Base-by-base conservation (phyloP, 345 rosid genomes). In the Aquilaria sinensis region DNA sequence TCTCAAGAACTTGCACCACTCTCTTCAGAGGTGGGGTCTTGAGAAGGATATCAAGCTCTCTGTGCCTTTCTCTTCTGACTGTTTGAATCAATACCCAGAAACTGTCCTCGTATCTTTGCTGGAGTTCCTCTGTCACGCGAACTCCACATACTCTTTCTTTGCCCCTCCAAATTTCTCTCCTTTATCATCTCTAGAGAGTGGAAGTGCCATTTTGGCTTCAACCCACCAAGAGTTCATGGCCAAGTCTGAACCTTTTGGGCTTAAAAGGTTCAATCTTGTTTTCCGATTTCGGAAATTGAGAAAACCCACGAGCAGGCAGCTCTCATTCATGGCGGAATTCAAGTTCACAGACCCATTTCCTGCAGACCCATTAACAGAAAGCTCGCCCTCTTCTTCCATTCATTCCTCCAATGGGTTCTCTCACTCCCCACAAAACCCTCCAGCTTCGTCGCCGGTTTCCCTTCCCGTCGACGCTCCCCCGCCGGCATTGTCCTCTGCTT, bases 21-120 rank as follows among this genome's bases (percentile, higher is more conserved):
- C 96, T 56, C 85, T 89, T 2, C 74, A 47, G 3, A 77, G 91
- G 71, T 89, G 96, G 96, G 91, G 91, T 72, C 77, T 89, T 34
- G 80, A 87, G 67, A 77, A 58, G 53, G 81, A 80, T 15, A 81
- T 87, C 80, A 83, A 83, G 65, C 79, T 83, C 58, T 85, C 96
- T 13, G 67, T 70, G 63, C 80, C 75, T 60, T 76, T 89, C 73
- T 61, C 82, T 57, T 71, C 78, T 37, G 30, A 45, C 13, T 85
- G 88, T 71, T 72, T 81, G 23, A 13, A 48, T 37, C 43, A 37
- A 37, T 5, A 4, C 54, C 51, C 66, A 55, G 33, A 69, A 31
- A 72, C 71, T 30, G 58, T 51, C 23, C 34, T 64, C 14, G 66
- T 66, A 13, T 72, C 85, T 45, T 31, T 82, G 64, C 51, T 82